A percentile compares a stretch with the other conserved stretches of the same genome.
These are phyloP conservation scores for Zymoseptoria crescenta DNA, from an alignment of 2,329 filamentous ascomycete species.

Conservation along the genomic window DNA sequence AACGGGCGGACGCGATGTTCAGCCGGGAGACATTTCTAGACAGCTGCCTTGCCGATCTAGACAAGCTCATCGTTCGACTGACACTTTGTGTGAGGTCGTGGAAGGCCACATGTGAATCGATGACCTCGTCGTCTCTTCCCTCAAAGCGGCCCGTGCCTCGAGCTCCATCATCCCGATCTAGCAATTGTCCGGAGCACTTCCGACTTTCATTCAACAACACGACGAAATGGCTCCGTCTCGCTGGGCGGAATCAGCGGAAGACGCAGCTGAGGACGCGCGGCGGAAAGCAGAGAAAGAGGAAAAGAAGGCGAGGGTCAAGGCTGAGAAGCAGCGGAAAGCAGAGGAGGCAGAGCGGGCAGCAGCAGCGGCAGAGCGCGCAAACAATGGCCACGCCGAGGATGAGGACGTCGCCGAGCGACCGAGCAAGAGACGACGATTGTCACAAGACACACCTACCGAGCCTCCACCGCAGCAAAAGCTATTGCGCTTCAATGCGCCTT, in stretches of 20 bases:
- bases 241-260: constrained; percentile 81
- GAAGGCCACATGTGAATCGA: background rate
- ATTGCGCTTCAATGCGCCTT: constrained; percentile 60
- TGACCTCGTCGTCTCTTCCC: background rate
- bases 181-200: background rate
- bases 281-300: constrained; percentile 78
- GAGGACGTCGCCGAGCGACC: constrained; percentile 33
- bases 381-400: constrained; percentile 21
- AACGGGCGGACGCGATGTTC: constrained; percentile 9
- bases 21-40: constrained; percentile 14
- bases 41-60: constrained; percentile 17
- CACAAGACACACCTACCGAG: constrained; percentile 37
- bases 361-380: constrained; percentile 18
- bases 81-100: background rate
- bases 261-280: constrained; percentile 64
- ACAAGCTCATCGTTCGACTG: constrained; percentile 8
- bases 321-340: constrained; percentile 66
- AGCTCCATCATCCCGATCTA: background rate
- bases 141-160: background rate
- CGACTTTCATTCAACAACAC: constrained; percentile 2
- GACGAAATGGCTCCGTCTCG: constrained; percentile 49
- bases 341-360: constrained; percentile 39
- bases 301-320: constrained; percentile 69
- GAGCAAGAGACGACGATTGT: constrained; percentile 55
- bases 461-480: constrained; percentile 46